Conservation (phyloP, 495 filamentous ascomycete genomes). For the Viridothelium virens region DNA sequence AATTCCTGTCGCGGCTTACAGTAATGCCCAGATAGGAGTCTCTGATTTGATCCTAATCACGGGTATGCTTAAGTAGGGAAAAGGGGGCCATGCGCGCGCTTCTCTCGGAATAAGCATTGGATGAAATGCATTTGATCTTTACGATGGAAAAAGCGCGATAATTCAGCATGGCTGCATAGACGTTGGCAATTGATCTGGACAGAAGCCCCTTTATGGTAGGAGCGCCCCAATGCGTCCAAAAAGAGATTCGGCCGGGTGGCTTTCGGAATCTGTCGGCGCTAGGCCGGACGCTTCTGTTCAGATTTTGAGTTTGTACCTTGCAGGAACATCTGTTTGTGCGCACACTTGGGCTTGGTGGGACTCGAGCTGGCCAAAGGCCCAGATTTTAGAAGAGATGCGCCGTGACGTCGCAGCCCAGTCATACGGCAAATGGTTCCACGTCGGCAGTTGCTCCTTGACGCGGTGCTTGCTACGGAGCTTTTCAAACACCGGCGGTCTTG, state of each 20-base stretch:
- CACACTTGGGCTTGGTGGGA: neutral
- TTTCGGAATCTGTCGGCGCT: neutral
- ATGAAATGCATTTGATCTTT: neutral
- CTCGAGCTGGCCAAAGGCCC: neutral
- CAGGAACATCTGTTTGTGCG: conserved; percentile 7
- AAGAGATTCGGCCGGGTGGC: neutral
- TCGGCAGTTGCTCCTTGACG: neutral
- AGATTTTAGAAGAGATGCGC: neutral
- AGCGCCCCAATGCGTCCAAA: neutral
- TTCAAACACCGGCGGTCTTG: conserved; percentile 1
- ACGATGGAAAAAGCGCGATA: neutral
- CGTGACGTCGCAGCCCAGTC: neutral
- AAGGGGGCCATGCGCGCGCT: conserved; percentile 3
- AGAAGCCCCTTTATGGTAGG: neutral
- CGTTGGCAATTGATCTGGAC: neutral
- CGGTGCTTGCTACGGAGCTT: neutral
- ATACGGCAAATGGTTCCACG: neutral
- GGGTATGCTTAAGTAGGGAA: neutral
- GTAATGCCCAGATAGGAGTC: neutral
- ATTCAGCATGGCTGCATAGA: neutral
- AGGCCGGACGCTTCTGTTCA: neutral
- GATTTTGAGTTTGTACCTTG: conserved; percentile 12
- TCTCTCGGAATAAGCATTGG: neutral
- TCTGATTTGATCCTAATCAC: neutral
- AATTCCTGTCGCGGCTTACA: neutral